phyloP scores from a whole-genome alignment of 2,329 filamentous ascomycete genomes.

The Pyricularia sp. region DNA sequence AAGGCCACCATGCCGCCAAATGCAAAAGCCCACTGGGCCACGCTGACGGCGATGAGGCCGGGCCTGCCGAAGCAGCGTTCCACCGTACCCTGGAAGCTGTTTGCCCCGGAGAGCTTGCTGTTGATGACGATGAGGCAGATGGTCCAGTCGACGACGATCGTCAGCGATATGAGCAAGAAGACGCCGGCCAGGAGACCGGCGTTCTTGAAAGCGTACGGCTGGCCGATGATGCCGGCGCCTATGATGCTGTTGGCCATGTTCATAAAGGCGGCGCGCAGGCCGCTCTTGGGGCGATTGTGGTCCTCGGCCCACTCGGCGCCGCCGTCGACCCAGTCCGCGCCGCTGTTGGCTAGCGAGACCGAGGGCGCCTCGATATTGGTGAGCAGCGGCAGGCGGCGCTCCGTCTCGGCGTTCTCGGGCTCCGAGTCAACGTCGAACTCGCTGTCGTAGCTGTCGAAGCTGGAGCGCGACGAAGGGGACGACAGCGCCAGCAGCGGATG shows the following conservation, averaged over 20 bases:
- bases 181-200: conserved; percentile 78
- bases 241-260: conserved; percentile 99
- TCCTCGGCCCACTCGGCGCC: conserved; percentile 11
- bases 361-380: conserved; percentile 79
- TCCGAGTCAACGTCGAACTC: conserved; percentile 18
- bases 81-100: conserved; percentile 92
- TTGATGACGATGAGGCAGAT: conserved; percentile 96
- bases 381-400: conserved; percentile 50
- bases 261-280: conserved; percentile 86
- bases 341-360: conserved; percentile 52
- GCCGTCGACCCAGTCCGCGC: conserved; percentile 9
- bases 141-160: conserved; percentile 89
- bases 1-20: conserved; percentile 99
- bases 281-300: conserved; percentile 64
- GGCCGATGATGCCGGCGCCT: conserved; percentile 64
- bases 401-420: conserved; percentile 18
- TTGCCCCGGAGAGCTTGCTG: conserved; percentile 87
- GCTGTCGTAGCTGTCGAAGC: conserved; percentile 16
- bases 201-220: conserved; percentile 93
- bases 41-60: conserved; percentile 75
- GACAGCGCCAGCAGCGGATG: background rate
- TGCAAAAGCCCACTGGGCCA: conserved; percentile 97
- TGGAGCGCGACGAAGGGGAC: conserved; percentile 2
- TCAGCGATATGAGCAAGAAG: conserved; percentile 67
- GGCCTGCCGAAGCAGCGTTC: conserved; percentile 87